Conservation (phyloP, 192 early-diverging fungal species). For the Entrophospora sp. region DNA sequence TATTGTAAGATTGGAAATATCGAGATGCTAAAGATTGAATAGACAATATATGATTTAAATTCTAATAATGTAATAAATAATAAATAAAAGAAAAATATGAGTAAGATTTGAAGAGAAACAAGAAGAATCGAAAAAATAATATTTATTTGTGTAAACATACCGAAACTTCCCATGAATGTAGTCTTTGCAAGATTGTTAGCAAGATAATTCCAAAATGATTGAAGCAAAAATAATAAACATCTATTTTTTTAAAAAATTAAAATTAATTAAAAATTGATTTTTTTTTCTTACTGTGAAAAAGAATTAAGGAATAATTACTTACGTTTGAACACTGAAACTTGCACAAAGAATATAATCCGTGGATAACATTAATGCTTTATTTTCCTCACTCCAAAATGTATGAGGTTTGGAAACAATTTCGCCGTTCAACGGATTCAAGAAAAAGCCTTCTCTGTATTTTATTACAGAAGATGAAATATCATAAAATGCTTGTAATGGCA, state of each 20-base stretch:
- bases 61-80: slow-evolving; percentile 4
- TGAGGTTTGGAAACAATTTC: slow-evolving; percentile 22
- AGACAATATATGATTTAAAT: slow-evolving; percentile 36
- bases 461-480: slow-evolving; percentile 24
- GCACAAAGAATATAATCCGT: slow-evolving; percentile 30
- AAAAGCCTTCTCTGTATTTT: slow-evolving; percentile 33
- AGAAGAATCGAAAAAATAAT: neutral
- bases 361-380: slow-evolving; percentile 7
- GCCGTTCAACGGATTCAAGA: slow-evolving; percentile 13
- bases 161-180: slow-evolving; percentile 32
- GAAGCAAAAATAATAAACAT: slow-evolving; percentile 30
- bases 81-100: neutral
- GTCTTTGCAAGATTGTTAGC: slow-evolving; percentile 31
- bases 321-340: slow-evolving; percentile 35
- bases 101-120: neutral
- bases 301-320: slow-evolving; percentile 3
- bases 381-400: slow-evolving; percentile 20
- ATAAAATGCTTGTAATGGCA: neutral
- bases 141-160: neutral
- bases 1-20: slow-evolving; percentile 33
- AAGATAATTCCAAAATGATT: slow-evolving; percentile 39
- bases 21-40: slow-evolving; percentile 23
- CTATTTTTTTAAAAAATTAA: slow-evolving; percentile 16
- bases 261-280: too few relatives aligned
- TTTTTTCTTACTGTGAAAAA: too few relatives aligned